Evolutionary conservation across 768 basidiomycete genomes (phyloP), one percentile per base, ranked within the genome.

Genomic region (Rhodocollybia butyracea): DNA sequence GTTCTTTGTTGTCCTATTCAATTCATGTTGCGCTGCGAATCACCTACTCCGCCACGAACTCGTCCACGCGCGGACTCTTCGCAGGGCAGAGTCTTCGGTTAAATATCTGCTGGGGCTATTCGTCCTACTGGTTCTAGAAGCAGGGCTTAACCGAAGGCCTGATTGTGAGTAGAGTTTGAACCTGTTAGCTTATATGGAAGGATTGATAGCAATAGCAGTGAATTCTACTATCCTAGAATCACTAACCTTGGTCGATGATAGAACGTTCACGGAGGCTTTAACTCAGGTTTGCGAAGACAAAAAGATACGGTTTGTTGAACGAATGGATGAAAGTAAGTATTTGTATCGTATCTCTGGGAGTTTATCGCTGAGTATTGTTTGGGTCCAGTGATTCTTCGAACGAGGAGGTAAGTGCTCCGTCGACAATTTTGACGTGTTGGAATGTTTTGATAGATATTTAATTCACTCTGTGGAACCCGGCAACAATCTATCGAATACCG

Each of bases 281-380:
- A 39, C 68, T 15, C 56, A 43, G 7, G 36, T 66, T 45, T 60
- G 61, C 32, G 55, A 62, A 54, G 65, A 72, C 38, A 40, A 36
- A 10, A 55, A 51, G 2, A 43, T 68, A 29, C 62, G 59, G 26
- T 68, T 75, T 51, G 36, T 63, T 29, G 53, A 60, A 7, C 66
- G 66, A 55, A 41, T 76, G 2, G 65, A 75, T 41, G 68, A 71
- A 58, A 60, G 76, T 72, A 55, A 45, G 70, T 32, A 26, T 30
- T 30, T 57, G 42, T 45, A 17, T 11, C 27, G 24, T 45, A 19
- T 22, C 30, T 8, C 6, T 29, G 12, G 36, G 6, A 30, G 1
- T 34, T 46, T 7, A 24, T 12, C 36, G 15, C 21, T n/a, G 31
- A 30, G 13, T n/a, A 41, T 31, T 7, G n/a, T 34, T 15, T 11